phyloP scores from a whole-genome alignment of 2,329 filamentous ascomycete species.

The Colletotrichum lentis region DNA sequence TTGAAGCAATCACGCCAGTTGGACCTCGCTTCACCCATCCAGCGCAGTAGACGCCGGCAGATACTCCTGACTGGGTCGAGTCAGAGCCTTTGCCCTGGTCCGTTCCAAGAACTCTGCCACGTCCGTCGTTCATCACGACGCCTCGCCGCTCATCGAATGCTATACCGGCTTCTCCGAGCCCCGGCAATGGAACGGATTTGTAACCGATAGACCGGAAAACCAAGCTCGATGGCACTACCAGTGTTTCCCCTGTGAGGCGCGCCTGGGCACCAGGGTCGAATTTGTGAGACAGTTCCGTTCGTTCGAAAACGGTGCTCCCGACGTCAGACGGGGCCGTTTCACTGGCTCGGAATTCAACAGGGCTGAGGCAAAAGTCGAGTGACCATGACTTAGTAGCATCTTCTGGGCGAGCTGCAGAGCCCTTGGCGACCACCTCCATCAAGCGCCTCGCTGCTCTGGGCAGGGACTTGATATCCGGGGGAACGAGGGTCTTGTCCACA shows the following conservation, averaged over 20 bases:
- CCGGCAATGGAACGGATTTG: constrained; percentile 78
- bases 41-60: constrained; percentile 84
- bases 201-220: constrained; percentile 97
- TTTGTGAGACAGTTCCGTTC: constrained; percentile 63
- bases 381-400: constrained; percentile 76
- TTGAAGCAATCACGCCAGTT: constrained; percentile 93
- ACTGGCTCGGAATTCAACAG: constrained; percentile 69
- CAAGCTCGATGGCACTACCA: constrained; percentile 69
- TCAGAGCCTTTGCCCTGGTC: constrained; percentile 44
- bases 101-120: constrained; percentile 71
- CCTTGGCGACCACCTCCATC: constrained; percentile 82
- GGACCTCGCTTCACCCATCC: constrained; percentile 97
- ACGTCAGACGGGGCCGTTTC: constrained; percentile 58
- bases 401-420: constrained; percentile 62
- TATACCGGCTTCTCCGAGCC: constrained; percentile 76
- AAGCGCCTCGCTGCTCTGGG: constrained; percentile 79
- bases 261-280: constrained; percentile 62
- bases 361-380: constrained; percentile 84
- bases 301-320: constrained; percentile 72
- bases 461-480: constrained; percentile 71
- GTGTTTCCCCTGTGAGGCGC: constrained; percentile 57
- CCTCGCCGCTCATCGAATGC: constrained; percentile 79
- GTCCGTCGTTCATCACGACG: constrained; percentile 81
- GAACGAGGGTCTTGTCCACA: constrained; percentile 72
- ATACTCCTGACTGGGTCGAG: constrained; percentile 54